Percentiles rank a stretch among this genome's conserved stretches.
Evolutionary conservation across 441 rosid species (phyloP).

Genomic region (Corymbia calophylla): DNA sequence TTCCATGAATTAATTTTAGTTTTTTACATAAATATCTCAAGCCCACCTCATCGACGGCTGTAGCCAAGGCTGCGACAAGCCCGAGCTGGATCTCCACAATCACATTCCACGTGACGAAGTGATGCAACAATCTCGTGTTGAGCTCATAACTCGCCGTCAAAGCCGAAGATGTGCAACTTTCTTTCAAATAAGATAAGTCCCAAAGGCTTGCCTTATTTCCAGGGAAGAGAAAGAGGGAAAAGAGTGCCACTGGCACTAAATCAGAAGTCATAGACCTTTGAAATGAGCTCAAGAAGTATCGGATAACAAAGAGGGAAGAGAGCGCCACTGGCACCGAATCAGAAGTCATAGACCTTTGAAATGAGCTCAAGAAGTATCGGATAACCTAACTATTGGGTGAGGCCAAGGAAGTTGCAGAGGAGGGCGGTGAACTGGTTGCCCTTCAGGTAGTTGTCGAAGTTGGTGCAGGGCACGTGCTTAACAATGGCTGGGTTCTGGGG

Average conservation of each 20-base stretch:
- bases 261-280: too few species aligned
- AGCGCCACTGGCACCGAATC: too few species aligned
- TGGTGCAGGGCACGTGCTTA: constrained; percentile 16
- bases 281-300: too few species aligned
- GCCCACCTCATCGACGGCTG: background rate
- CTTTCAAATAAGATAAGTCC: too few species aligned
- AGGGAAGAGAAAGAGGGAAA: too few species aligned
- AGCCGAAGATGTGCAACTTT: constrained; percentile 24
- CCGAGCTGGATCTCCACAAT: constrained; percentile 16
- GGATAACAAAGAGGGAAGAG: too few species aligned
- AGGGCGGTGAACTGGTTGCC: constrained; percentile 15
- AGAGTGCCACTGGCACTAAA: too few species aligned
- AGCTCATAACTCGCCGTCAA: constrained; percentile 46
- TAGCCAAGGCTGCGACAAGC: constrained; percentile 14
- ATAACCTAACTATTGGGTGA: too few species aligned
- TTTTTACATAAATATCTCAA: background rate
- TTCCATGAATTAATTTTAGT: too few species aligned
- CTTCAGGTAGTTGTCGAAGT: constrained; percentile 33
- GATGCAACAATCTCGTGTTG: constrained; percentile 29
- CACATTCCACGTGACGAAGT: constrained; percentile 21
- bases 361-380: too few species aligned
- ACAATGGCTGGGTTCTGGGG: background rate
- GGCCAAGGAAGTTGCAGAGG: constrained; percentile 39
- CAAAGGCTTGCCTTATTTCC: too few species aligned
- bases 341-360: too few species aligned